Conservation (phyloP, 2,329 filamentous ascomycete species). For the Pyrenophora teres region DNA sequence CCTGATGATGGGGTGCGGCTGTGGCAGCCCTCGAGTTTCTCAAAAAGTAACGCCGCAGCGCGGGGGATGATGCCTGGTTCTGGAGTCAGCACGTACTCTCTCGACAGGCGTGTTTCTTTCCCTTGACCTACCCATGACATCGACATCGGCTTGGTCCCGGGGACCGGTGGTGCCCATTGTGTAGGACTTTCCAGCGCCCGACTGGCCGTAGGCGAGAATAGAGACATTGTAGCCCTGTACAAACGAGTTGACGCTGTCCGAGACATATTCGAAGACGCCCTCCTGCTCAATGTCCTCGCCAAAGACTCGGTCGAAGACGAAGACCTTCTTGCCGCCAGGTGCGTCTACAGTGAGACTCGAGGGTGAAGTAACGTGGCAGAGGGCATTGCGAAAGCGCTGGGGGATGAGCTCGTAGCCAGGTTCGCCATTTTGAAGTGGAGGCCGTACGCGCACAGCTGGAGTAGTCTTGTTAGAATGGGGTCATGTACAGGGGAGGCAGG, state of each 20-base stretch:
- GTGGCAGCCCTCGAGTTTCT: constrained; percentile 72
- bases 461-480: constrained; percentile 29
- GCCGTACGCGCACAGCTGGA: constrained; percentile 88
- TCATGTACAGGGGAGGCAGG: constrained; percentile 2
- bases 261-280: constrained; percentile 91
- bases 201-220: constrained; percentile 94
- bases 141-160: constrained; percentile 70
- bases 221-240: constrained; percentile 98
- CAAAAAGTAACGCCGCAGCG: constrained; percentile 83
- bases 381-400: constrained; percentile 90
- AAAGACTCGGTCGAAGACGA: constrained; percentile 96
- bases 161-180: constrained; percentile 98
- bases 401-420: constrained; percentile 95
- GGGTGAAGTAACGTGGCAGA: constrained; percentile 84
- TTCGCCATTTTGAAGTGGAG: constrained; percentile 79
- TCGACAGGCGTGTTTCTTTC: not conserved
- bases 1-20: constrained; percentile 72
- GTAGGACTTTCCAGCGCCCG: constrained; percentile 95
- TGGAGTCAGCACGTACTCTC: constrained; percentile 20
- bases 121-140: constrained; percentile 72
- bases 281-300: constrained; percentile 81
- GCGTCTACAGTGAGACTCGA: constrained; percentile 89
- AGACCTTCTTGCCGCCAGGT: constrained; percentile 89
- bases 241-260: constrained; percentile 87
- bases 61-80: constrained; percentile 91